These are phyloP conservation scores for Bipolaris sorokiniana DNA, from an alignment of 2,329 filamentous ascomycete species.

Conservation along the genomic window DNA sequence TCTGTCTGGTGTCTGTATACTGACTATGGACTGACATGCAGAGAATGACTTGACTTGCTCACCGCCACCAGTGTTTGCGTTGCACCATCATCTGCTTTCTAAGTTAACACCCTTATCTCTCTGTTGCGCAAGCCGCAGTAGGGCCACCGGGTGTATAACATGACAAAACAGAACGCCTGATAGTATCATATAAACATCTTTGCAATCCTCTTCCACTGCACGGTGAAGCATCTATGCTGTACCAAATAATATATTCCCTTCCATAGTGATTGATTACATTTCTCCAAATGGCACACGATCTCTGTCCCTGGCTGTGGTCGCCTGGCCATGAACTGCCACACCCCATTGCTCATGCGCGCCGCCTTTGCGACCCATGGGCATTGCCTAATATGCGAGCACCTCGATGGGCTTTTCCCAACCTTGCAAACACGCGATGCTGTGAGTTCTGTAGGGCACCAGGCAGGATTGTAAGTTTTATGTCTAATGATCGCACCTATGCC, in stretches of 20 bases:
- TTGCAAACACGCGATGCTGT: slow-evolving; percentile 12
- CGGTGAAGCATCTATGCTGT: not conserved
- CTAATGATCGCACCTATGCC: too few relatives aligned
- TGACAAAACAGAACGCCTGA: not conserved
- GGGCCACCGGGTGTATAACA: slow-evolving; percentile 1
- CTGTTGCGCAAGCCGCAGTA: slow-evolving; percentile 10
- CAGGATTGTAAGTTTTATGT: slow-evolving; percentile 8
- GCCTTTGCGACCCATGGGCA: slow-evolving; percentile 5
- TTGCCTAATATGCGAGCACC: slow-evolving; percentile 2
- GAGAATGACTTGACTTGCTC: slow-evolving; percentile 6
- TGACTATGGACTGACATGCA: slow-evolving; percentile 10
- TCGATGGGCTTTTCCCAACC: slow-evolving; percentile 10
- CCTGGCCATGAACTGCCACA: not conserved
- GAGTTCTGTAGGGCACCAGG: slow-evolving; percentile 14
- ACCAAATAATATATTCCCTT: not conserved
- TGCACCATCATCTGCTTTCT: not conserved
- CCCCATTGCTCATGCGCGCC: slow-evolving; percentile 3
- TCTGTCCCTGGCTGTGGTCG: slow-evolving; percentile 7
- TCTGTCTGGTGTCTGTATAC: slow-evolving; percentile 1
- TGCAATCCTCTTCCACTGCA: not conserved
- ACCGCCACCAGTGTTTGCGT: slow-evolving; percentile 22
- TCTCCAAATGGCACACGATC: slow-evolving; percentile 4
- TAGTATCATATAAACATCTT: slow-evolving; percentile 3
- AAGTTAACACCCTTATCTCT: not conserved
- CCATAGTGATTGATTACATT: not conserved